phyloP scores from a whole-genome alignment of 169 alveolate genomes.

The Eimeria necatrix region DNA sequence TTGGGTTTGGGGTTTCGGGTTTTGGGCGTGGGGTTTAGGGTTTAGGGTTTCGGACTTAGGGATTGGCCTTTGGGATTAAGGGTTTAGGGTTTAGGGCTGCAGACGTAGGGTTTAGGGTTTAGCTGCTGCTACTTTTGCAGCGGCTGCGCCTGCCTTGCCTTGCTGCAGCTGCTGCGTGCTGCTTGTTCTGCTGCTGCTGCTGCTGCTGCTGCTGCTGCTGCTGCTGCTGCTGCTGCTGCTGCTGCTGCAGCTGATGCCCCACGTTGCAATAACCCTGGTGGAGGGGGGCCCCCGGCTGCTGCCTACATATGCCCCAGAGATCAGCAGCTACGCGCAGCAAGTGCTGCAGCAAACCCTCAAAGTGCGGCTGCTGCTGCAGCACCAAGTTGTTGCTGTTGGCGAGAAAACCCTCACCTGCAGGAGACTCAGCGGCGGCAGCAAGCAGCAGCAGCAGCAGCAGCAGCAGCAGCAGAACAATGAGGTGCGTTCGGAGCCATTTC shows the following conservation, averaged over 20 bases:
- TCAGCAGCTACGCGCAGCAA: conserved; percentile 66
- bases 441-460: neutral
- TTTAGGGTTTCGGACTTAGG: no score
- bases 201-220: neutral
- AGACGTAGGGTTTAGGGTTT: neutral
- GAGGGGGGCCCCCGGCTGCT: conserved; percentile 81
- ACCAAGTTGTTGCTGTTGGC: conserved; percentile 72
- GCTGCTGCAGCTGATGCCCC: conserved; percentile 29
- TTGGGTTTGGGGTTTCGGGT: no score
- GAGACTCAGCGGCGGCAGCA: neutral
- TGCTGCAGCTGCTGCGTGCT: neutral
- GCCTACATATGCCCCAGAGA: conserved; percentile 80
- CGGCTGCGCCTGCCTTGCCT: neutral
- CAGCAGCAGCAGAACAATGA: neutral
- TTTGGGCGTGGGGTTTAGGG: no score
- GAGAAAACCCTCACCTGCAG: conserved; percentile 48
- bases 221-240: neutral
- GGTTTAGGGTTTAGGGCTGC: no score
- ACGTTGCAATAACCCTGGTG: conserved; percentile 73
- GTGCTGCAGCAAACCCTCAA: conserved; percentile 72
- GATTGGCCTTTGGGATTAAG: no score
- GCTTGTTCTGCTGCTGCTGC: neutral
- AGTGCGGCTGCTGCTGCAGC: conserved; percentile 80
- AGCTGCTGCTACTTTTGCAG: neutral
- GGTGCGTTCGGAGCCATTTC: no score